Base-by-base conservation (phyloP, 495 filamentous ascomycete genomes). In the Lophiotrema nucula region DNA sequence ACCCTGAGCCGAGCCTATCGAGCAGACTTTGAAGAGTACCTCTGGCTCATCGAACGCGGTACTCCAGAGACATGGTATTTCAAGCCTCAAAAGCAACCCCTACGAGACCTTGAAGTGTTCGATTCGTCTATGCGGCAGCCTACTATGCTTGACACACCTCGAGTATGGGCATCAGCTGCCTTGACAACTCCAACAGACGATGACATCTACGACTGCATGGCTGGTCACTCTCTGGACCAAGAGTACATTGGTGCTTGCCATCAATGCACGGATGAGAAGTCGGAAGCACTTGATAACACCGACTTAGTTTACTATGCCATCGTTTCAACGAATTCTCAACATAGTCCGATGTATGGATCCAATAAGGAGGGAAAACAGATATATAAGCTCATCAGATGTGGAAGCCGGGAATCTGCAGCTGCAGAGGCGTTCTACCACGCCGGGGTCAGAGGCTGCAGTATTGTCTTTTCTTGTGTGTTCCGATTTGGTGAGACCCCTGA, bases 311-410 rank as follows among this genome's bases (percentile, higher is more conserved):
- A 65, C 35, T 60, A 19, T 21, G n/a, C 61, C 5, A 41, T 65
- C 2, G 2, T 65, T 4, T 65, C 61, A 6, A 51, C 61, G 0
- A 48, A 22, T 21, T 47, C 56, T 3, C 45, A 21, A 15, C 50
- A 60, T 10, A 33, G 23, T 13, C 49, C 23, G 19, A 44, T 45
- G n/a, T 19, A 37, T 19, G 35, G 44, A 12, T 19, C 48, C 3
- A 46, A 43, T 23, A 26, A n/a, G 44, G 46, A 52, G 5, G 60
- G 60, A 22, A 53, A 46, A 27, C 44, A 50, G 13, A 59, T 65
- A 18, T 65, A 65, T 37, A 59, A 52, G 45, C 18, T 60, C n/a
- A 21, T 65, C 39, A 65, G 49, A 25, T 65, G 62, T 38, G 62
- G 62, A 33, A 48, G 52, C 33, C 26, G 62, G n/a, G 57, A 61